A percentile compares a stretch with the other conserved stretches of the same genome.
phyloP scores from a whole-genome alignment of 202 grass and related monocot genomes.

The Brachypodium distachyon region DNA sequence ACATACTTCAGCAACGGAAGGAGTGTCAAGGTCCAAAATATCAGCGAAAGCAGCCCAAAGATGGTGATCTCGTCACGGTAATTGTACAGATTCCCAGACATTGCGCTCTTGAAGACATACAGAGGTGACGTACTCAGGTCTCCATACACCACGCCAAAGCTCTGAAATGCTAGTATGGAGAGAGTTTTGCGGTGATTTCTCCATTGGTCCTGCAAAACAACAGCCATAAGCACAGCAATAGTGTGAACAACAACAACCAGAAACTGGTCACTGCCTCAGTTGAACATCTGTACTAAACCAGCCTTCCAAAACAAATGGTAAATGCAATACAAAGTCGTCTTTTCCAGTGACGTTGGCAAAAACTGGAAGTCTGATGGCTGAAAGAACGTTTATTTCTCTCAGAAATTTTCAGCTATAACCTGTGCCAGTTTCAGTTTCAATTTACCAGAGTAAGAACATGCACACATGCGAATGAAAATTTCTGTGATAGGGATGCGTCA shows the following conservation, averaged over 20 bases:
- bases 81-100: slow-evolving; percentile 26
- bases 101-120: slow-evolving; percentile 56
- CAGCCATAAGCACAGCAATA: background rate
- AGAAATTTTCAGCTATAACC: background rate
- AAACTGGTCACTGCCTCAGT: background rate
- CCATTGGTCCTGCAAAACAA: slow-evolving; percentile 35
- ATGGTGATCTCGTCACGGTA: slow-evolving; percentile 39
- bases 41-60: slow-evolving; percentile 57
- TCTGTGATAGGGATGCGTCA: background rate
- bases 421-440: background rate
- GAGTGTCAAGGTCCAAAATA: slow-evolving; percentile 75
- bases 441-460: too few species aligned
- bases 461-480: too few species aligned
- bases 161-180: slow-evolving; percentile 62
- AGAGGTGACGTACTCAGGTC: slow-evolving; percentile 61
- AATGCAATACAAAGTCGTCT: background rate
- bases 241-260: background rate
- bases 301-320: background rate
- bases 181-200: slow-evolving; percentile 38
- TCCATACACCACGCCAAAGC: slow-evolving; percentile 74
- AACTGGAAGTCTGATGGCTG: background rate
- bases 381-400: background rate
- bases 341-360: background rate
- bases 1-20: slow-evolving; percentile 62
- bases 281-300: background rate